A percentile compares a stretch with the other conserved stretches of the same genome.
Evolutionary conservation across 768 basidiomycete species (phyloP).

Genomic region (Trametes gibbosa): DNA sequence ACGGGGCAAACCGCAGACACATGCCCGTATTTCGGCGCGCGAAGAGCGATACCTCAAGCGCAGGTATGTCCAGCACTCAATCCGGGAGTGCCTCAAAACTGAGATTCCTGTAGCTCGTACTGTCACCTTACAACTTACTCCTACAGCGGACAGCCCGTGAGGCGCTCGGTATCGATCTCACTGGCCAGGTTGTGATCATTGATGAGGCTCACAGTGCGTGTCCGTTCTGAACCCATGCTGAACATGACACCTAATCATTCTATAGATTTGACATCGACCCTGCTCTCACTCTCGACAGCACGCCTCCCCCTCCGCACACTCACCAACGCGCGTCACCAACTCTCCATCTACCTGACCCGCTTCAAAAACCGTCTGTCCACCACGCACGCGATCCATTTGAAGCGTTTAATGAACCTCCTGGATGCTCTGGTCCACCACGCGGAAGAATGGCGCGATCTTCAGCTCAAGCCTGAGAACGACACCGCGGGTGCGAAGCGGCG

Average conservation of each 20-base stretch:
- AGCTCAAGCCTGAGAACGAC: background rate
- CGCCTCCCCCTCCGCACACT: constrained; percentile 58
- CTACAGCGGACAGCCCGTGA: constrained; percentile 82
- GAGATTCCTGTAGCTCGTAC: constrained; percentile 64
- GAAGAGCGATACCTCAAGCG: constrained; percentile 85
- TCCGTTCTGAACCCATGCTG: background rate
- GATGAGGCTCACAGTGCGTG: constrained; percentile 95
- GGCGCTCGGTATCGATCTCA: constrained; percentile 82
- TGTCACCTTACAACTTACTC: constrained; percentile 90
- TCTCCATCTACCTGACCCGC: constrained; percentile 69
- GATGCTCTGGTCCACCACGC: constrained; percentile 62
- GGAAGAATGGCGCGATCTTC: constrained; percentile 49
- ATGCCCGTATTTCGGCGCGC: constrained; percentile 93
- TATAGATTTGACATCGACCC: constrained; percentile 82
- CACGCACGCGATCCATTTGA: constrained; percentile 72
- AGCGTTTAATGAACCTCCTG: constrained; percentile 73
- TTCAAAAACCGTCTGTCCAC: constrained; percentile 78
- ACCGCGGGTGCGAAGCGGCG: constrained; percentile 28
- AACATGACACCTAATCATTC: background rate
- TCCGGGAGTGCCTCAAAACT: constrained; percentile 23
- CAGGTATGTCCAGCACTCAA: no score
- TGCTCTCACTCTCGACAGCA: constrained; percentile 82
- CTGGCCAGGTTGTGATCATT: constrained; percentile 81
- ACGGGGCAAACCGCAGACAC: constrained; percentile 65
- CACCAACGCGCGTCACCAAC: constrained; percentile 64